These are phyloP conservation scores for Conidiobolus coronatus DNA, from an alignment of 371 early-diverging fungal genomes.

Conservation along the genomic window DNA sequence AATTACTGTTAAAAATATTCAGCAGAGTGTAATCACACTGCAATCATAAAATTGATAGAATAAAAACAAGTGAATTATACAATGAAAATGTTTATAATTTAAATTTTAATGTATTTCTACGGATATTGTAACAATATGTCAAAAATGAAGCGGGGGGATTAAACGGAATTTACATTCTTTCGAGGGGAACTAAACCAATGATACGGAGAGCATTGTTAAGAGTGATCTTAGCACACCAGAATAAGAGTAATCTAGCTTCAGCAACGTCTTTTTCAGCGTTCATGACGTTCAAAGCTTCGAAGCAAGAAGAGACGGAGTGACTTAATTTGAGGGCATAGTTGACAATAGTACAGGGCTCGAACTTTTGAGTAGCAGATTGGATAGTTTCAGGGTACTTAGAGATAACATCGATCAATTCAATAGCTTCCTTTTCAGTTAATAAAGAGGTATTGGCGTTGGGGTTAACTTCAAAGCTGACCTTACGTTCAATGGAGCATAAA, in stretches of 20 bases:
- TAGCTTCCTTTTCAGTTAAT: conserved; percentile 46
- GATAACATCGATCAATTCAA: conserved; percentile 53
- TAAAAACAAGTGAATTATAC: too few relatives aligned
- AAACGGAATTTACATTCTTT: conserved; percentile 45
- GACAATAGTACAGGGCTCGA: conserved; percentile 89
- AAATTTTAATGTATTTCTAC: too few relatives aligned
- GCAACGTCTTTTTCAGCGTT: conserved; percentile 61
- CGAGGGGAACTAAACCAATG: conserved; percentile 60
- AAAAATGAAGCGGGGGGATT: neutral
- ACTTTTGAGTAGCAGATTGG: conserved; percentile 22
- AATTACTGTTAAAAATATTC: too few relatives aligned
- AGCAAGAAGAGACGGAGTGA: conserved; percentile 60
- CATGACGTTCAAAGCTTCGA: conserved; percentile 67
- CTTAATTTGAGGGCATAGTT: conserved; percentile 77
- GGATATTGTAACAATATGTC: too few relatives aligned
- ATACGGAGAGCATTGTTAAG: conserved; percentile 54
- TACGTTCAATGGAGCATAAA: conserved; percentile 83
- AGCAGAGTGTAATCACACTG: too few relatives aligned
- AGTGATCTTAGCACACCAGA: conserved; percentile 41
- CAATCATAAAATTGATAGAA: too few relatives aligned
- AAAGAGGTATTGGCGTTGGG: conserved; percentile 29
- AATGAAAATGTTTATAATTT: too few relatives aligned
- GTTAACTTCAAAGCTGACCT: conserved; percentile 18
- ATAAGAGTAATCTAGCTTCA: conserved; percentile 53
- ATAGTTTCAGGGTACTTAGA: conserved; percentile 86